A percentile compares a stretch with the other conserved stretches of the same genome.
phyloP scores from a whole-genome alignment of 306 rosid genomes.

The Cucumis melo region DNA sequence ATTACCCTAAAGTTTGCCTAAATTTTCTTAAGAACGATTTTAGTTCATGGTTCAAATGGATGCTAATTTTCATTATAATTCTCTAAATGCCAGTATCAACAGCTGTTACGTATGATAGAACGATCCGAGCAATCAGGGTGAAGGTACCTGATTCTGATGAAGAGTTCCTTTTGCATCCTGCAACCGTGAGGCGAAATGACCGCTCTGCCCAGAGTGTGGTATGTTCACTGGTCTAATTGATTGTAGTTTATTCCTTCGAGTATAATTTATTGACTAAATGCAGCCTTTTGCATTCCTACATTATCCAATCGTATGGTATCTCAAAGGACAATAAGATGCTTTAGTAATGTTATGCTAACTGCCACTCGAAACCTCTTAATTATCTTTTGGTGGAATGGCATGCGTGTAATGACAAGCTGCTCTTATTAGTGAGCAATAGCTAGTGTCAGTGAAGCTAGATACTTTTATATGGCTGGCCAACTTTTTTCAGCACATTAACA shows the following conservation, averaged over 20 bases:
- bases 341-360: neutral
- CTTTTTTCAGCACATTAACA: neutral
- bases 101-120: conserved; percentile 82
- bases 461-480: neutral
- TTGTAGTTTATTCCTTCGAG: neutral
- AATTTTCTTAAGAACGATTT: neutral
- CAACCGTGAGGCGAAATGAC: conserved; percentile 89
- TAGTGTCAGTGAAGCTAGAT: neutral
- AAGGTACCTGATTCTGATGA: conserved; percentile 89
- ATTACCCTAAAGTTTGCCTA: neutral
- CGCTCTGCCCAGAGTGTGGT: conserved; percentile 99
- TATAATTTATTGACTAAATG: neutral
- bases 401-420: neutral
- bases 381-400: neutral
- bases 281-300: neutral
- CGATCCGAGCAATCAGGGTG: conserved; percentile 73
- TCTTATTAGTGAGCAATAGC: neutral
- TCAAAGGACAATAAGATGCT: neutral
- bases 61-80: neutral
- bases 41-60: neutral
- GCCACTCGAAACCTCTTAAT: neutral
- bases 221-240: conserved; percentile 16
- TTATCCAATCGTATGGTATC: neutral
- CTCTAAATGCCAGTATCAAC: conserved; percentile 50
- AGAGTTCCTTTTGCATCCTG: conserved; percentile 90